Conservation (phyloP, 1,139 yeast genomes). For the Lodderomyces oxycetoniae region DNA sequence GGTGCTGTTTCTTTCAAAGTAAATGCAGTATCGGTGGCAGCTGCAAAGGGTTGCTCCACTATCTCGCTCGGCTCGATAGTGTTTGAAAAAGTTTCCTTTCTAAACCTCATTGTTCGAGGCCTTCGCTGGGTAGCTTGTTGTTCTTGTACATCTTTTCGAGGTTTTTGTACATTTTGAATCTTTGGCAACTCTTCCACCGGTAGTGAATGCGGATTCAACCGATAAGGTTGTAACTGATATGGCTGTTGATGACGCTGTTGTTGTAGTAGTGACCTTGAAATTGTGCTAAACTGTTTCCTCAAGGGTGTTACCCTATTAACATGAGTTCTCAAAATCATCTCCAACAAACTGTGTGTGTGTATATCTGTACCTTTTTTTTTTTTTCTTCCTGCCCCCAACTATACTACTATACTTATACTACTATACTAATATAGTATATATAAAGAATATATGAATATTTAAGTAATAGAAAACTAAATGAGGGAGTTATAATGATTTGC, state of each 20-base stretch:
- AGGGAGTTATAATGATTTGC: no score
- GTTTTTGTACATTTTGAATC: not conserved
- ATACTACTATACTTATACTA: no score
- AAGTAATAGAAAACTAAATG: no score
- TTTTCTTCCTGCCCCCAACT: no score
- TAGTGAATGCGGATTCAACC: not conserved
- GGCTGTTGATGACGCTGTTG: not conserved
- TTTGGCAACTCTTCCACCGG: not conserved
- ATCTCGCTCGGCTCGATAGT: no score
- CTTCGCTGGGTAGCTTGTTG: slow-evolving; percentile 6
- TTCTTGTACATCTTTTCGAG: slow-evolving; percentile 9
- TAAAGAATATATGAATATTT: no score
- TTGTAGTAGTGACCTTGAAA: slow-evolving; percentile 1
- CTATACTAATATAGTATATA: no score
- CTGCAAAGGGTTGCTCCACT: no score
- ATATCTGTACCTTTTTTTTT: no score
- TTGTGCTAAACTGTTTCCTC: not conserved
- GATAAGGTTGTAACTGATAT: not conserved
- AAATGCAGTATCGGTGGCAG: not conserved
- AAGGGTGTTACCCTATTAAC: no score
- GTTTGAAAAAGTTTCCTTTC: not conserved
- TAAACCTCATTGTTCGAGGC: not conserved
- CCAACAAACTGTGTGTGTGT: no score
- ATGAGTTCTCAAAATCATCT: no score
- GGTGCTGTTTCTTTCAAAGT: not conserved